Base-by-base conservation (phyloP, 495 filamentous ascomycete species). In the Hypoxylon rickii region DNA sequence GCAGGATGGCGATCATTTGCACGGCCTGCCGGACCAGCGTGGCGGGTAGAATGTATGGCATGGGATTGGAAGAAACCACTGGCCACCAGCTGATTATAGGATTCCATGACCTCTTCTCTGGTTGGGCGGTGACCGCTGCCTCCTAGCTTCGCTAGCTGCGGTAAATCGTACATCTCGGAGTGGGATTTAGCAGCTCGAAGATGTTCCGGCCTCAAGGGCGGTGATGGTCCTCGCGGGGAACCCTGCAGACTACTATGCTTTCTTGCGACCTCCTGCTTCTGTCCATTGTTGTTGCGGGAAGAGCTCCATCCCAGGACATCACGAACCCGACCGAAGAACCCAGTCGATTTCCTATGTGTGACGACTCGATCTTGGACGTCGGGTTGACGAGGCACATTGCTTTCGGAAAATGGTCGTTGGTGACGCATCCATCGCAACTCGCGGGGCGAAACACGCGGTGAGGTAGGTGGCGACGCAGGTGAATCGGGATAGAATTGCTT, bases 1-100 rank as follows among this genome's bases (percentile, higher is more conserved):
- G 53, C 44, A 19, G 58, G 24, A 29, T 38, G 51, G n/a, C 54
- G 46, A 18, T 51, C 22, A 51, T 47, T 31, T 17, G 41, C 20
- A 26, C 51, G 57, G 24, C 41, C 29, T 31, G 16, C 38, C 11
- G 66, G 66, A 11, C 43, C 33, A 10, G 59, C 66, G 44, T 79
- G 75, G 5, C 77, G 63, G 0, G 76, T 76, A 8, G 73, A 75
- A 12, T 76, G 70, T 51, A 78, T 79, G 18, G 74, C 76, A 48
- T 79, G 76, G 16, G 70, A 54, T 24, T 70, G 69, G 46, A 79
- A 79, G 67, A 79, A 79, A 37, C 77, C 77, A 8, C 70, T 70
- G 1, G 71, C 70, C 47, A 78, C 57, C 13, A 79, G 55, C 40
- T 72, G 63, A 51, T 73, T 70, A 51, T 79, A 79, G 29, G 66